Conservation (phyloP, 2,329 filamentous ascomycete genomes). For the Pyrenochaeta sp. region DNA sequence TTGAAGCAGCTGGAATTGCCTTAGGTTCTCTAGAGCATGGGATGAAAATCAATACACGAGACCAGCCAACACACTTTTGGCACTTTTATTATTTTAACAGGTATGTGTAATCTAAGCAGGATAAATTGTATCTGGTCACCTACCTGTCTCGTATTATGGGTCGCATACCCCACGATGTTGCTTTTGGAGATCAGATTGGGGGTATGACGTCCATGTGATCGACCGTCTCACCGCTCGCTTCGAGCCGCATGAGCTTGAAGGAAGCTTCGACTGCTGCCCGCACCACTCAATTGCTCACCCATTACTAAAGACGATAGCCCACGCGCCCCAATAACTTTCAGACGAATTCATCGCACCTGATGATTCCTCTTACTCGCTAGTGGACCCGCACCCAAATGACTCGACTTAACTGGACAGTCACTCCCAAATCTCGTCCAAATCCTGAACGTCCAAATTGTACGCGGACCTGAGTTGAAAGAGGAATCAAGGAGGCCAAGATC, state of each 20-base stretch:
- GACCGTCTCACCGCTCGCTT: background rate
- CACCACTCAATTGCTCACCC: constrained; percentile 6
- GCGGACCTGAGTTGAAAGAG: background rate
- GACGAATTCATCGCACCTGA: background rate
- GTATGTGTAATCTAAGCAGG: too few relatives aligned
- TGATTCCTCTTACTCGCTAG: background rate
- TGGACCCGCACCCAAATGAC: constrained; percentile 3
- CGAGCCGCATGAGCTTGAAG: constrained; percentile 10
- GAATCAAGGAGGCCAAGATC: background rate
- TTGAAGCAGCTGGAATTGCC: too few relatives aligned
- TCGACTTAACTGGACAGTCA: constrained; percentile 4
- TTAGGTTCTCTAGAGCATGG: too few relatives aligned
- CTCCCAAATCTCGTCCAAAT: background rate
- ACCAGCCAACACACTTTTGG: too few relatives aligned
- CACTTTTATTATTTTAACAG: too few relatives aligned
- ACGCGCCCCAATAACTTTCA: background rate
- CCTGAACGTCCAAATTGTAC: background rate
- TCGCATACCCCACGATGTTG: too few relatives aligned
- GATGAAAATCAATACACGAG: too few relatives aligned
- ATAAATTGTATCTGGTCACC: too few relatives aligned
- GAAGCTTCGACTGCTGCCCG: constrained; percentile 12
- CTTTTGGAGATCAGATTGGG: background rate
- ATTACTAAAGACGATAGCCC: background rate
- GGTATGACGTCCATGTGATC: constrained; percentile 2
- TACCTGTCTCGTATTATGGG: too few relatives aligned